Base-by-base conservation (phyloP, 2,329 filamentous ascomycete genomes). In the Paecilomyces sp. region DNA sequence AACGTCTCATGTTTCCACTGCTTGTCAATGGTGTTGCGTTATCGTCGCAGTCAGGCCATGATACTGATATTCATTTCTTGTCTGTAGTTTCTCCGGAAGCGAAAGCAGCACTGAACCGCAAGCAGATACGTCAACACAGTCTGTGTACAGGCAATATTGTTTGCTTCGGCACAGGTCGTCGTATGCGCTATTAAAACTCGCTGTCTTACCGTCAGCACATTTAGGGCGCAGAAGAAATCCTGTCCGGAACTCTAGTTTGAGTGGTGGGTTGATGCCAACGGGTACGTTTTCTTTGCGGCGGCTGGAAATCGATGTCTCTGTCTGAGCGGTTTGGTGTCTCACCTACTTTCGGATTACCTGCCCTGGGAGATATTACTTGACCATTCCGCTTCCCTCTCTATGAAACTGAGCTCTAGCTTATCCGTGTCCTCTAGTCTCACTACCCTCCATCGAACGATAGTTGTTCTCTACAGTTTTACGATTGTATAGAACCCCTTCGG, bases 291-390 rank as follows among this genome's bases (percentile, higher is more conserved):
- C 41, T 47, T 18, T 2, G 41, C 41, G 3, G 41, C 41, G 15
- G 18, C 41, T 8, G 41, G n/a, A n/a, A 18, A 18, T 18, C 41
- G 7, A 47, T 47, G 41, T 47, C 41, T 47, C 41, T 47, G 36
- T n/a, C 36, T 18, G 36, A 47, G 15, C 36, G 36, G 36, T 47
- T n/a, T 47, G 36, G 36, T 47, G 41, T 47, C 15, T 47, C 15
- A 47, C 41, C 41, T 41, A 15, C 36, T 41, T 41, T 41, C 41
- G 15, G 41, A 18, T 18, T 18, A 47, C 36, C 13, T n/a, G 36
- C n/a, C n/a, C 41, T 47, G 41, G n/a, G 41, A 47, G 61, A 62
- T 59, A 62, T 63, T 66, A 62, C 31, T 59, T 62, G 54, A 59
- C 57, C 62, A 58, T 58, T 60, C 63, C 61, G 61, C 62, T 62